phyloP scores from a whole-genome alignment of 2,329 filamentous ascomycete genomes.

The Chaetomiaceae sp. region DNA sequence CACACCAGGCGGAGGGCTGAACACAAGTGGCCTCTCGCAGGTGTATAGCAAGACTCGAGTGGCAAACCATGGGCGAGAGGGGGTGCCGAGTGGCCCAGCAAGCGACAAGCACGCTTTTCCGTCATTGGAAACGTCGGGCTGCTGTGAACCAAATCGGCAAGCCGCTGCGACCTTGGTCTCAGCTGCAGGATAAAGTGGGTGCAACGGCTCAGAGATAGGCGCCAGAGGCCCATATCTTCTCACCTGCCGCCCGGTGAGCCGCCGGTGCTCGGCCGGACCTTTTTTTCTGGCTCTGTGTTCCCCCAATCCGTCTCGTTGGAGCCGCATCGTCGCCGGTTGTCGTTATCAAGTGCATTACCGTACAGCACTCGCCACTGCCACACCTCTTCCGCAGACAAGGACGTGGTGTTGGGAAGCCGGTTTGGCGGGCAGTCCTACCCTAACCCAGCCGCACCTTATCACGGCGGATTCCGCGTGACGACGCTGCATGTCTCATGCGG shows the following conservation, averaged over 20 bases:
- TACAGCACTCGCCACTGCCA: too few relatives aligned
- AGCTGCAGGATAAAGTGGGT: slow-evolving; percentile 1
- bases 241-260: too few relatives aligned
- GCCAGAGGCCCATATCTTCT: background rate
- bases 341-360: too few relatives aligned
- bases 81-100: background rate
- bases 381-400: too few relatives aligned
- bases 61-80: background rate
- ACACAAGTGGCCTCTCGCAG: too few relatives aligned
- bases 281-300: too few relatives aligned
- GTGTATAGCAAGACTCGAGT: background rate
- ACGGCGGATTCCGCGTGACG: background rate
- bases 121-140: background rate
- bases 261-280: too few relatives aligned
- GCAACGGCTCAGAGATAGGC: background rate
- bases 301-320: too few relatives aligned
- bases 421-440: background rate
- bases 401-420: too few relatives aligned
- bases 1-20: too few relatives aligned
- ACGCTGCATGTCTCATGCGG: background rate
- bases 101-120: background rate
- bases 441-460: background rate
- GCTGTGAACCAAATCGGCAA: slow-evolving; percentile 1
- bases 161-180: background rate
- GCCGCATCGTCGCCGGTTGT: too few relatives aligned